Conservation (phyloP, 202 grass and related monocot species). For the Setaria viridis region DNA sequence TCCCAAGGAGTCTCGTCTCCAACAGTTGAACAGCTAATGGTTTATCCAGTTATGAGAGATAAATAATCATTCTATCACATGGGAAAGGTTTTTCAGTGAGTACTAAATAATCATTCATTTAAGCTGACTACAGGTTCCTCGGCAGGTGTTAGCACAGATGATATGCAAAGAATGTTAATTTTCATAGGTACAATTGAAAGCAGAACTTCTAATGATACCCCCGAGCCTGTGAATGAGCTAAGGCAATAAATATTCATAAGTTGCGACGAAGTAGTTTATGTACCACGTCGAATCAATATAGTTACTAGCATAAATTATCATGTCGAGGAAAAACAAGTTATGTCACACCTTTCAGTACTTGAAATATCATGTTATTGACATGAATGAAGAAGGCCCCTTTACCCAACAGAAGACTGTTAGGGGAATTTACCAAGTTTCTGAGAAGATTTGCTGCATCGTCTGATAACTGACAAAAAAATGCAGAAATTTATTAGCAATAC, state of each 20-base stretch:
- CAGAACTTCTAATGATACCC: background rate
- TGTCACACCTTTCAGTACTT: conserved; percentile 78
- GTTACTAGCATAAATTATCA: background rate
- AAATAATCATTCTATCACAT: background rate
- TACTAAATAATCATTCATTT: background rate
- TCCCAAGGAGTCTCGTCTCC: background rate
- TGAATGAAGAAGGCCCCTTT: conserved; percentile 90
- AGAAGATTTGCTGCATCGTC: conserved; percentile 70
- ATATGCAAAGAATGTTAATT: background rate
- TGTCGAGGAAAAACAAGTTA: conserved; percentile 33
- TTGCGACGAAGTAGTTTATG: background rate
- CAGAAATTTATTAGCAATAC: background rate
- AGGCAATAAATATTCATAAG: background rate
- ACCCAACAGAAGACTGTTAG: conserved; percentile 80
- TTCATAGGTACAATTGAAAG: conserved; percentile 15
- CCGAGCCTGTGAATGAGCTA: background rate
- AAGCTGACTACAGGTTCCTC: background rate
- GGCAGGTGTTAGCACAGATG: background rate
- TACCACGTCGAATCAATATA: conserved; percentile 11
- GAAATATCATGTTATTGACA: conserved; percentile 78
- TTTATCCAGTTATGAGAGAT: conserved; percentile 6
- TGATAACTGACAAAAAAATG: conserved; percentile 65
- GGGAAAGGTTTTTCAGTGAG: background rate
- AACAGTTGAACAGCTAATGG: conserved; percentile 17
- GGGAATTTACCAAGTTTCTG: conserved; percentile 79